Evolutionary conservation across 1,284 basidiomycete species (phyloP).

Genomic region (Somion occarium): DNA sequence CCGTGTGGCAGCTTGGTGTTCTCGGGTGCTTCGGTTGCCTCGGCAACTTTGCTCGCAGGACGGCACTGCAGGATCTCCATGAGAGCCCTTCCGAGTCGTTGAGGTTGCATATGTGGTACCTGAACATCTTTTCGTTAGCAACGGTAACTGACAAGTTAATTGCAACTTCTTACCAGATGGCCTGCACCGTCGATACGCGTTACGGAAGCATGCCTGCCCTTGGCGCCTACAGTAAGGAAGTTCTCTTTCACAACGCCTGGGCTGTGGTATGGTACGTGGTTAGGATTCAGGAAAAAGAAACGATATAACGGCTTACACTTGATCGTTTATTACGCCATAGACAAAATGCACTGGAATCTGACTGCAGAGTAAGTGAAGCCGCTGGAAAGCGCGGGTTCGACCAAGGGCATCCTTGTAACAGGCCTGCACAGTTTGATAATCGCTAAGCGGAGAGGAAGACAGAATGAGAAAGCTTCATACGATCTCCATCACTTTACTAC

Average conservation of each 20-base stretch:
- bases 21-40: no score
- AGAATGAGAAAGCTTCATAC: conserved; percentile 14
- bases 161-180: conserved; percentile 27
- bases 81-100: no score
- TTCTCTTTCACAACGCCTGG: conserved; percentile 33
- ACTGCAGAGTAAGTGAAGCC: conserved; percentile 32
- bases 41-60: no score
- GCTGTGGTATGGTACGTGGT: conserved; percentile 22
- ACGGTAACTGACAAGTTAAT: no score
- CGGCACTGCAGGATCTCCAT: no score
- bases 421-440: conserved; percentile 30
- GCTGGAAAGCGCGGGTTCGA: conserved; percentile 30
- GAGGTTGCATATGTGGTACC: no score
- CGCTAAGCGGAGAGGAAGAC: not conserved
- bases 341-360: conserved; percentile 43
- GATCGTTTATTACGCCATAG: conserved; percentile 43
- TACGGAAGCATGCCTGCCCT: conserved; percentile 35
- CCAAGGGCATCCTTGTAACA: conserved; percentile 39
- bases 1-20: no score
- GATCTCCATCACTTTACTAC: conserved; percentile 39
- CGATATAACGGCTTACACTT: conserved; percentile 30
- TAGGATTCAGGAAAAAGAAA: not conserved
- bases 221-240: conserved; percentile 32
- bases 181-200: conserved; percentile 22
- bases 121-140: no score